Percentiles rank a stretch among this genome's conserved stretches.
Conservation (phyloP, 257 asterid genomes). For the Ilex asprella region DNA sequence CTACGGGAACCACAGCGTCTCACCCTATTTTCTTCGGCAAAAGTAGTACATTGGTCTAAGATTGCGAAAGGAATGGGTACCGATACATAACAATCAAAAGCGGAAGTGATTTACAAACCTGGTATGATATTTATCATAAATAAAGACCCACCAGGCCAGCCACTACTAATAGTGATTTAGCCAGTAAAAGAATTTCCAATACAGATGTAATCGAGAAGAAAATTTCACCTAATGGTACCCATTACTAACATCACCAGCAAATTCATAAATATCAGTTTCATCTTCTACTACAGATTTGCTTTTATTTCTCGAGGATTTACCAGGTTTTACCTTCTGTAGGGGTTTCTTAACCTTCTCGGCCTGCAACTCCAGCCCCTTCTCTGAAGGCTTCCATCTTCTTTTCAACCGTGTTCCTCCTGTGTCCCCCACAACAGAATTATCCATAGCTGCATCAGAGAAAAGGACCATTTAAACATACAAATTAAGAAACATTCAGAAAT, state of each 20-base stretch:
- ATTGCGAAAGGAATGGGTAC: too few relatives aligned
- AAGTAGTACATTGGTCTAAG: too few relatives aligned
- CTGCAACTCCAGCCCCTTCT: slow-evolving; percentile 53
- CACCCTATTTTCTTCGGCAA: too few relatives aligned
- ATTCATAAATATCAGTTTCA: slow-evolving; percentile 1
- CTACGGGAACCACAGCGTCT: too few relatives aligned
- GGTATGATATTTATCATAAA: too few relatives aligned
- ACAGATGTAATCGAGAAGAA: neutral
- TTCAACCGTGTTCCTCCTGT: slow-evolving; percentile 46
- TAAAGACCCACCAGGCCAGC: too few relatives aligned
- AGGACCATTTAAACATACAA: neutral
- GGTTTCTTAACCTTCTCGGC: slow-evolving; percentile 49
- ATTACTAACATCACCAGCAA: slow-evolving; percentile 1
- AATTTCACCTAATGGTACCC: neutral
- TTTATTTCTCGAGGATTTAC: slow-evolving; percentile 24
- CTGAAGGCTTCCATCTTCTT: slow-evolving; percentile 67
- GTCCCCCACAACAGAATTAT: slow-evolving; percentile 61
- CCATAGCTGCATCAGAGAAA: slow-evolving; percentile 30
- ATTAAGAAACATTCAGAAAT: too few relatives aligned
- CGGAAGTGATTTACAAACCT: too few relatives aligned
- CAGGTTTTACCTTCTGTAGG: slow-evolving; percentile 35
- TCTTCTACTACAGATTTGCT: slow-evolving; percentile 15
- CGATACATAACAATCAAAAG: too few relatives aligned
- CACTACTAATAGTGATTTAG: too few relatives aligned
- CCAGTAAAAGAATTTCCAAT: neutral